phyloP scores from a whole-genome alignment of 2,329 filamentous ascomycete genomes.

The Metarhizium album region DNA sequence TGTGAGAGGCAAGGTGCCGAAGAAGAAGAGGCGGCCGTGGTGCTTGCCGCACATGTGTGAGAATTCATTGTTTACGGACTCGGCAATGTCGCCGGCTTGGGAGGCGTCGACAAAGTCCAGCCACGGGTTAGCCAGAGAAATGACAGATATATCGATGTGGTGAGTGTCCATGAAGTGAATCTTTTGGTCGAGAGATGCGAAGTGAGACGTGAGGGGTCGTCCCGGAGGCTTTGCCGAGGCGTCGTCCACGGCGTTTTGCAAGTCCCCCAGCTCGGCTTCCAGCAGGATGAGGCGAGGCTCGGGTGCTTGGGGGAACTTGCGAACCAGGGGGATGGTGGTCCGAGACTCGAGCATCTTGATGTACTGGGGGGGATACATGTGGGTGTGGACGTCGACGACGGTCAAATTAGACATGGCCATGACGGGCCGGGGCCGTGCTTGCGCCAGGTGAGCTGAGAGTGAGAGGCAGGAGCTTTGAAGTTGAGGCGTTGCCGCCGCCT shows the following conservation, averaged over 20 bases:
- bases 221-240: slow-evolving; percentile 52
- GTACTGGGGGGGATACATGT: slow-evolving; percentile 58
- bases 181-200: slow-evolving; percentile 70
- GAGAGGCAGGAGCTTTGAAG: neutral
- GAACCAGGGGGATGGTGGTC: slow-evolving; percentile 57
- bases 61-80: slow-evolving; percentile 66
- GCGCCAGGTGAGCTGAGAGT: neutral
- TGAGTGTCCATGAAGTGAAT: slow-evolving; percentile 82
- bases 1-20: slow-evolving; percentile 70
- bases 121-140: slow-evolving; percentile 90
- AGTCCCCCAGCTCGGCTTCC: slow-evolving; percentile 33
- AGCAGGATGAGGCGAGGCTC: slow-evolving; percentile 59
- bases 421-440: neutral
- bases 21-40: slow-evolving; percentile 65
- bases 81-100: slow-evolving; percentile 53
- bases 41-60: slow-evolving; percentile 57
- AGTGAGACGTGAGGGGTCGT: slow-evolving; percentile 73
- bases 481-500: neutral
- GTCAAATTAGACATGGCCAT: slow-evolving; percentile 26
- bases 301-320: slow-evolving; percentile 45
- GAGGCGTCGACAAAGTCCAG: slow-evolving; percentile 64
- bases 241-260: slow-evolving; percentile 42
- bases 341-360: slow-evolving; percentile 49
- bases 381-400: slow-evolving; percentile 58
- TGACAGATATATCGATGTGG: slow-evolving; percentile 68